Percentiles rank a stretch among this genome's conserved stretches.
Evolutionary conservation across 1,284 basidiomycete species (phyloP).

Genomic region (Heliocybe sulcata): DNA sequence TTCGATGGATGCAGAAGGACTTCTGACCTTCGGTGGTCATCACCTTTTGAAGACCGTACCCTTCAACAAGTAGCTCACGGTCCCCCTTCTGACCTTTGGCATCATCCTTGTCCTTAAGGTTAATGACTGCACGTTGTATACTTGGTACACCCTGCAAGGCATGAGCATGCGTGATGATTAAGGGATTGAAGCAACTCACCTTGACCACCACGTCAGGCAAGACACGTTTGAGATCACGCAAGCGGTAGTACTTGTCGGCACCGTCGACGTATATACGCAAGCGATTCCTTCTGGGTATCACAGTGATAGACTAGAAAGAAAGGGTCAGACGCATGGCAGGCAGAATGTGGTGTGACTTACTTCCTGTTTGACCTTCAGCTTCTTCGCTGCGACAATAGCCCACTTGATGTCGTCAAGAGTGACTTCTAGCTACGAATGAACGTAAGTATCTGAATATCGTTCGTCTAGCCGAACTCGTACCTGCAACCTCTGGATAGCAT

Average conservation of each 20-base stretch:
- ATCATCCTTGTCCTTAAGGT: conserved; percentile 82
- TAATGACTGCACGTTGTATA: conserved; percentile 88
- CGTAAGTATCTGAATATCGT: background rate
- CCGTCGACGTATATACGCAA: conserved; percentile 85
- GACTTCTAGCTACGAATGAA: conserved; percentile 68
- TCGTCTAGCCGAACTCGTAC: conserved; percentile 25
- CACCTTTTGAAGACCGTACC: conserved; percentile 95
- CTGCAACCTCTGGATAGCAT: conserved; percentile 88
- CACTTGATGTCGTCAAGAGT: conserved; percentile 91
- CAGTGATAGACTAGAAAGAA: conserved; percentile 53
- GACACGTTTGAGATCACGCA: conserved; percentile 79
- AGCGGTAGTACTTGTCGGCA: conserved; percentile 81
- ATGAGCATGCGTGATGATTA: background rate
- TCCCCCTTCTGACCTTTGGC: conserved; percentile 71
- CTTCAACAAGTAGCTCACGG: conserved; percentile 89
- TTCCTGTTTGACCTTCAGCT: conserved; percentile 90
- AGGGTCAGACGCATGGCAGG: conserved; percentile 2
- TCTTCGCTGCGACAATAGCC: conserved; percentile 83
- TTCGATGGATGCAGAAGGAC: background rate
- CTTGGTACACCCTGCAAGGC: conserved; percentile 66
- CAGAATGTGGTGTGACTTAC: conserved; percentile 26
- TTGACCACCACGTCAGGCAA: conserved; percentile 87
- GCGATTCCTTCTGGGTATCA: conserved; percentile 71
- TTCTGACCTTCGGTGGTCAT: conserved; percentile 95
- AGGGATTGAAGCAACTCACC: conserved; percentile 26